Percentiles rank a stretch among this genome's conserved stretches.
Conservation (phyloP, 2,329 filamentous ascomycete genomes). For the Calonectria pseudoreteaudii region DNA sequence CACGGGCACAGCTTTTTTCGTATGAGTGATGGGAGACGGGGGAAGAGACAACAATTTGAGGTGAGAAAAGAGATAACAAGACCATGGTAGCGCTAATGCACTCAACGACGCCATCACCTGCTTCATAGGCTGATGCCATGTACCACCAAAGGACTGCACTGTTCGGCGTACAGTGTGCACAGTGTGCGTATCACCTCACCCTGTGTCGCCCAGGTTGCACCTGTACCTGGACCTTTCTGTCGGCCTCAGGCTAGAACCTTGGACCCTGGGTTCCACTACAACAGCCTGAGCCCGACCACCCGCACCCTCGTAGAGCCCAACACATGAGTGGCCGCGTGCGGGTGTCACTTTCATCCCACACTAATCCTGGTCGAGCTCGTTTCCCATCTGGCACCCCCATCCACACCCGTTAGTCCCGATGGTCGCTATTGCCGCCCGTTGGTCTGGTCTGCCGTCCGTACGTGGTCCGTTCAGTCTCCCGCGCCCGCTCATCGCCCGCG, state of each 20-base stretch:
- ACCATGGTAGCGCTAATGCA: constrained; percentile 37
- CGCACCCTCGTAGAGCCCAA: constrained; percentile 5
- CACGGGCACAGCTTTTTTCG: constrained; percentile 40
- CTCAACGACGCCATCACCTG: constrained; percentile 22
- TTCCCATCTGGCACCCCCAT: constrained; percentile 15
- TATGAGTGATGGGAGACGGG: constrained; percentile 31
- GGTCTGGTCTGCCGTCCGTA: neutral
- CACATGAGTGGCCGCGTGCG: constrained; percentile 12
- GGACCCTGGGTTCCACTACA: neutral
- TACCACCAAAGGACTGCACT: constrained; percentile 33
- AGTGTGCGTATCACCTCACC: neutral
- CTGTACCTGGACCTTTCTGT: neutral
- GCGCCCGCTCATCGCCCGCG: neutral
- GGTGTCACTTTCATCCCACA: constrained; percentile 8
- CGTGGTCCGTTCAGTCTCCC: constrained; percentile 3
- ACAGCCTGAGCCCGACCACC: neutral
- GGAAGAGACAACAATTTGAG: constrained; percentile 42
- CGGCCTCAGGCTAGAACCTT: neutral
- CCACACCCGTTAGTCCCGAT: neutral
- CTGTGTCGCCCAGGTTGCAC: neutral
- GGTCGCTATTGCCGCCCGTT: constrained; percentile 2
- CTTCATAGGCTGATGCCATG: constrained; percentile 30
- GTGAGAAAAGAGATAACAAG: constrained; percentile 45
- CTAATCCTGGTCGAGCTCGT: constrained; percentile 6
- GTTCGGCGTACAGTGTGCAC: constrained; percentile 32